Evolutionary conservation across 2,329 filamentous ascomycete genomes (phyloP).

Genomic region (Aurifilum marmelostoma): DNA sequence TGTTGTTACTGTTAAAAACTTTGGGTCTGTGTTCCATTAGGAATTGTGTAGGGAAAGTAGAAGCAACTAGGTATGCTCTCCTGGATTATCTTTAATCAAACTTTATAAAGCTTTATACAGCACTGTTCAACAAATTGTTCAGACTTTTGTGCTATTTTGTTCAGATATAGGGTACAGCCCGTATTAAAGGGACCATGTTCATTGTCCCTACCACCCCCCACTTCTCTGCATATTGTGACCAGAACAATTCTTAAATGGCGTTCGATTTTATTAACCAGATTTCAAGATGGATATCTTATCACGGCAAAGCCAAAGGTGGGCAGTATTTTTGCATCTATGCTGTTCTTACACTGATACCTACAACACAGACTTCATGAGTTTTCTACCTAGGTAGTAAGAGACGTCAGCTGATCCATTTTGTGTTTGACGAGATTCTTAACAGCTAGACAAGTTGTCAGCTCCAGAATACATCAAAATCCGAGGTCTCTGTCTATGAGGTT

Average conservation of each 20-base stretch:
- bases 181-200: no score
- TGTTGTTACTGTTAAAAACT: neutral
- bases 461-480: neutral
- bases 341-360: neutral
- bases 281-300: neutral
- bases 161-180: no score
- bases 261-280: neutral
- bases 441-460: neutral
- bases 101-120: neutral
- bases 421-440: neutral
- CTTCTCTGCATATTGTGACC: no score
- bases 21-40: accelerated
- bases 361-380: neutral
- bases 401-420: neutral
- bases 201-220: no score
- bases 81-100: neutral
- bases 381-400: neutral
- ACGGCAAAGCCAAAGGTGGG: neutral
- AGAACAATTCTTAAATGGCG: neutral
- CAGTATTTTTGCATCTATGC: neutral
- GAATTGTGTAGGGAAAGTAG: neutral
- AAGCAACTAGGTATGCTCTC: neutral
- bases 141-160: neutral
- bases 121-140: neutral
- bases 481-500: neutral